Evolutionary conservation across 495 filamentous ascomycete genomes (phyloP).

Genomic region (Penicillium verhagenii): DNA sequence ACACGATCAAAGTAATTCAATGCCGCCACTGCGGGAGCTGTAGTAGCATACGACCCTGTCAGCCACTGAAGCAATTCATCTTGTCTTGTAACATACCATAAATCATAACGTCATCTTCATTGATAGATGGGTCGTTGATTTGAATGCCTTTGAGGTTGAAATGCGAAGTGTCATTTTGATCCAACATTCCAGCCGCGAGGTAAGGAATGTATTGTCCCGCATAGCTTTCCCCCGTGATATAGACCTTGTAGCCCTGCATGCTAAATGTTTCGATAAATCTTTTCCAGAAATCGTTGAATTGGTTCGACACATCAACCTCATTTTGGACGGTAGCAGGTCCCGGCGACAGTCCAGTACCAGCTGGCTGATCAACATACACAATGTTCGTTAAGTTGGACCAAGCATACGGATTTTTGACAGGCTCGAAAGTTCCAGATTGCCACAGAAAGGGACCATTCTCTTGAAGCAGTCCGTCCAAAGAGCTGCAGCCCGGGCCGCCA

Average conservation of each 20-base stretch:
- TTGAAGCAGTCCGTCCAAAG: slow-evolving; percentile 66
- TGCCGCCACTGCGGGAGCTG: slow-evolving; percentile 60
- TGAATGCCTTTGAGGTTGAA: slow-evolving; percentile 66
- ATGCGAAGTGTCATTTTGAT: slow-evolving; percentile 63
- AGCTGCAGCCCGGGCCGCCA: slow-evolving; percentile 69
- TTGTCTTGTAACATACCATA: slow-evolving; percentile 20
- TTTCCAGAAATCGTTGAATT: slow-evolving; percentile 72
- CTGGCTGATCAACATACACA: slow-evolving; percentile 74
- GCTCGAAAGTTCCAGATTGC: slow-evolving; percentile 64
- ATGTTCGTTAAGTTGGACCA: slow-evolving; percentile 78
- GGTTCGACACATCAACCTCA: slow-evolving; percentile 61
- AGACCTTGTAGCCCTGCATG: slow-evolving; percentile 62
- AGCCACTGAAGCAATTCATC: not conserved
- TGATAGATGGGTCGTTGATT: slow-evolving; percentile 68
- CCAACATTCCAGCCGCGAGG: slow-evolving; percentile 71
- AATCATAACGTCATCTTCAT: slow-evolving; percentile 42
- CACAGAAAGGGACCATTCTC: slow-evolving; percentile 78
- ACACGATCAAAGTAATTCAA: slow-evolving; percentile 60
- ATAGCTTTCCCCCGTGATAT: slow-evolving; percentile 69
- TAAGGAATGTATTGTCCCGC: slow-evolving; percentile 80
- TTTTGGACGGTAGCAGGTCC: slow-evolving; percentile 59
- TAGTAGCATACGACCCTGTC: slow-evolving; percentile 1
- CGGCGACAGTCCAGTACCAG: slow-evolving; percentile 71
- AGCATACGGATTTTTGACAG: slow-evolving; percentile 62
- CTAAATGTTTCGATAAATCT: slow-evolving; percentile 67